Conservation (phyloP, 1,284 basidiomycete species). For the Ganoderma lingzhi region DNA sequence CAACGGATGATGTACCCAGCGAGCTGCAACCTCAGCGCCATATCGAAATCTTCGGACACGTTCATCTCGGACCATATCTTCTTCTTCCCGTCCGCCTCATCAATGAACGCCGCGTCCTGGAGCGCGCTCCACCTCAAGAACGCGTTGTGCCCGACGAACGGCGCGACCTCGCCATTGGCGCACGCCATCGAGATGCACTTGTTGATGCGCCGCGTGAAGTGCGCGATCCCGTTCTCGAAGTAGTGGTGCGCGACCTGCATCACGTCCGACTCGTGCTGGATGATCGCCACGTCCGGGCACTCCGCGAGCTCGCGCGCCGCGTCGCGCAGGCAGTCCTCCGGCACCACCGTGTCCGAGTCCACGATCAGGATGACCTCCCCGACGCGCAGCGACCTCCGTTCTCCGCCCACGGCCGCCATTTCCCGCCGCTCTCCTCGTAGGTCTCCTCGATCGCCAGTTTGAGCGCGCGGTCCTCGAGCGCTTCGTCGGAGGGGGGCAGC, state of each 20-base stretch:
- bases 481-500: constrained; percentile 39
- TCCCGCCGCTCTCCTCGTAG: constrained; percentile 60
- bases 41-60: constrained; percentile 87
- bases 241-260: constrained; percentile 90
- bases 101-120: constrained; percentile 81
- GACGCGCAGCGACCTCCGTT: constrained; percentile 66
- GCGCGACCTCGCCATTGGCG: constrained; percentile 83
- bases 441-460: constrained; percentile 74
- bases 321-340: constrained; percentile 87
- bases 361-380: constrained; percentile 77
- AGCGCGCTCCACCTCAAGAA: constrained; percentile 87
- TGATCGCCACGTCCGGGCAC: constrained; percentile 82
- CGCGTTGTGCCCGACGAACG: constrained; percentile 90
- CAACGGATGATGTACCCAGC: constrained; percentile 82
- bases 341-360: constrained; percentile 88
- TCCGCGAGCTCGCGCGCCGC: constrained; percentile 83
- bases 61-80: constrained; percentile 89
- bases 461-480: constrained; percentile 69
- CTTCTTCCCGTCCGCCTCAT: constrained; percentile 65
- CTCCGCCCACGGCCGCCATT: constrained; percentile 70
- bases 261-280: constrained; percentile 86
- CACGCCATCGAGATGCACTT: constrained; percentile 78
- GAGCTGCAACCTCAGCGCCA: constrained; percentile 70
- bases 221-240: constrained; percentile 87
- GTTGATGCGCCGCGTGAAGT: constrained; percentile 85